phyloP scores from a whole-genome alignment of 1,139 yeast genomes.

The Starmera stellimalicola region DNA sequence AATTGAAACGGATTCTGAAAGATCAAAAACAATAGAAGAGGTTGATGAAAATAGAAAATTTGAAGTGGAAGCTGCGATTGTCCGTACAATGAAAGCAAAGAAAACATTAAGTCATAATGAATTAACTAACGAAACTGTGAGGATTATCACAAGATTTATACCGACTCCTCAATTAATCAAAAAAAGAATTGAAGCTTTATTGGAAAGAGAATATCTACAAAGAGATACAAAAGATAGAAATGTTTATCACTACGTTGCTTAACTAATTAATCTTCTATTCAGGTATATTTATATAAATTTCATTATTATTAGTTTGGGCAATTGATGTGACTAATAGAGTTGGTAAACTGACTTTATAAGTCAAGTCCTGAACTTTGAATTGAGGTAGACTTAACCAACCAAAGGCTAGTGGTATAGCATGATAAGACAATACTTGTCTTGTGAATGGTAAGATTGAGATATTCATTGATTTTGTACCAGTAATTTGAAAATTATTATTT shows the following conservation, averaged over 20 bases:
- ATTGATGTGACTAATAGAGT: slow-evolving; percentile 23
- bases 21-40: slow-evolving; percentile 22
- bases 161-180: slow-evolving; percentile 65
- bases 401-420: slow-evolving; percentile 19
- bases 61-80: slow-evolving; percentile 82
- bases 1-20: slow-evolving; percentile 30
- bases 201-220: slow-evolving; percentile 77
- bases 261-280: slow-evolving; percentile 3
- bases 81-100: slow-evolving; percentile 76
- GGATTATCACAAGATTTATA: slow-evolving; percentile 58
- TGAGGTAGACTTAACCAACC: slow-evolving; percentile 40
- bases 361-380: slow-evolving; percentile 53
- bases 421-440: slow-evolving; percentile 35
- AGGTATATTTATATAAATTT: slow-evolving; percentile 8
- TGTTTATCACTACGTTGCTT: slow-evolving; percentile 67
- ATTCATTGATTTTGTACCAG: slow-evolving; percentile 22
- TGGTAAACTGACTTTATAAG: slow-evolving; percentile 57
- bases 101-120: slow-evolving; percentile 54
- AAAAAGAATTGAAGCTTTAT: slow-evolving; percentile 66
- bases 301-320: slow-evolving; percentile 12
- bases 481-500: slow-evolving; percentile 26
- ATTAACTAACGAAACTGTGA: slow-evolving; percentile 55
- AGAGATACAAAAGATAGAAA: slow-evolving; percentile 57
- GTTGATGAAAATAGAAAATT: slow-evolving; percentile 40
- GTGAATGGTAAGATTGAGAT: slow-evolving; percentile 52